Conservation (phyloP, 108 stramenopile genomes). For the Nitzschia sp. region DNA sequence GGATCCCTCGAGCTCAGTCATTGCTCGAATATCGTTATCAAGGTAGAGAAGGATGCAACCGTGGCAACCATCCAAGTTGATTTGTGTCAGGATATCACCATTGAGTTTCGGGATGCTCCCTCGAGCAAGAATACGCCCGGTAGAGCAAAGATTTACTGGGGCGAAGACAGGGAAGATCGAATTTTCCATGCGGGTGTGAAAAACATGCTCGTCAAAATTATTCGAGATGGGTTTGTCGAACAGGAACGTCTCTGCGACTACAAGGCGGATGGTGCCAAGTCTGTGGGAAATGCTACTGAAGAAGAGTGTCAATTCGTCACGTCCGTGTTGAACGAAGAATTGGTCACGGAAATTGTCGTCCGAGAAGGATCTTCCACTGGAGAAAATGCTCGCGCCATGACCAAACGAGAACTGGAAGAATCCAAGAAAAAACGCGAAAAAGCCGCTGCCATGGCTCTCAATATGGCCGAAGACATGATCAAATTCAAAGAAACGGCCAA, state of each 20-base stretch:
- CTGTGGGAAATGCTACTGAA: conserved; percentile 67
- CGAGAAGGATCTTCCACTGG: conserved; percentile 58
- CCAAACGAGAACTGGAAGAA: conserved; percentile 62
- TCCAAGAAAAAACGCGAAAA: conserved; percentile 46
- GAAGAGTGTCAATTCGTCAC: conserved; percentile 90
- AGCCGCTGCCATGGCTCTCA: conserved; percentile 42
- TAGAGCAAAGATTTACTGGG: conserved; percentile 66
- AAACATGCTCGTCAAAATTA: conserved; percentile 57
- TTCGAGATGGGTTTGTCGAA: conserved; percentile 76
- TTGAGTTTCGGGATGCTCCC: conserved; percentile 78
- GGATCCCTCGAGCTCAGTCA: conserved; percentile 78
- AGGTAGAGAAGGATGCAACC: conserved; percentile 67
- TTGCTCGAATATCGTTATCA: conserved; percentile 65
- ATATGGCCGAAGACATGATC: conserved; percentile 44
- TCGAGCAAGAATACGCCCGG: conserved; percentile 64
- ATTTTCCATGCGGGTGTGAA: conserved; percentile 86
- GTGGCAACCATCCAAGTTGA: conserved; percentile 85
- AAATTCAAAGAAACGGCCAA: conserved; percentile 39
- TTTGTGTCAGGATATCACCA: conserved; percentile 61
- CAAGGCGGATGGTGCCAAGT: conserved; percentile 63
- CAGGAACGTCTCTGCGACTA: conserved; percentile 68
- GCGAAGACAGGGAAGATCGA: conserved; percentile 78
- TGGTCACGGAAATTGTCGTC: conserved; percentile 72
- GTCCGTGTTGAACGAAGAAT: conserved; percentile 54
- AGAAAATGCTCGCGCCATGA: conserved; percentile 65